Percentiles rank a stretch among this genome's conserved stretches.
phyloP scores from a whole-genome alignment of 805 yeast species.

The Kodamaea neixiangensis region DNA sequence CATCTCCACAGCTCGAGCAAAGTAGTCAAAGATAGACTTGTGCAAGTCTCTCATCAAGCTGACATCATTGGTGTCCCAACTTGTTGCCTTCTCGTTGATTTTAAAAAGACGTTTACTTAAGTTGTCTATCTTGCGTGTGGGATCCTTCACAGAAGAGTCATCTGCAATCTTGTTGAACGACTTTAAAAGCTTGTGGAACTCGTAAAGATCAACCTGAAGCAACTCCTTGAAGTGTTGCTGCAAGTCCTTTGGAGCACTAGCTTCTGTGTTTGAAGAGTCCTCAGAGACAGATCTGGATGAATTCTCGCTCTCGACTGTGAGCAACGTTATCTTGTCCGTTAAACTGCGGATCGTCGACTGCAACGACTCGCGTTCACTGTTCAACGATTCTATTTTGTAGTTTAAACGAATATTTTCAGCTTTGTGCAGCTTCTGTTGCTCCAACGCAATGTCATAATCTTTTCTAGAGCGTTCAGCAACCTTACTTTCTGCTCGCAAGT shows the following conservation, averaged over 20 bases:
- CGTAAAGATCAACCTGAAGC: slow-evolving; percentile 42
- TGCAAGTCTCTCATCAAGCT: slow-evolving; percentile 33
- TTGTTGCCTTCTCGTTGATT: slow-evolving; percentile 14
- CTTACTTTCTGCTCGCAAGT: slow-evolving; percentile 16
- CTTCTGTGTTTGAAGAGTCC: slow-evolving; percentile 13
- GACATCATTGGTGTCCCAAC: slow-evolving; percentile 23
- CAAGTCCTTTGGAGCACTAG: slow-evolving; percentile 15
- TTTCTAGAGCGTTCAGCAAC: slow-evolving; percentile 1
- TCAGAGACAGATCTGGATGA: slow-evolving; percentile 14
- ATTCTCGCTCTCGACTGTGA: neutral
- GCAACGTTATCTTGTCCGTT: slow-evolving; percentile 36
- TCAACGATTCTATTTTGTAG: slow-evolving; percentile 6
- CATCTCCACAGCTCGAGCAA: slow-evolving; percentile 60
- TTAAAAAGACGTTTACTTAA: slow-evolving; percentile 30
- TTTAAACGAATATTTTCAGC: slow-evolving; percentile 7
- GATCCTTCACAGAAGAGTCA: slow-evolving; percentile 58
- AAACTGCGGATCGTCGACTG: slow-evolving; percentile 38
- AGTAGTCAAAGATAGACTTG: slow-evolving; percentile 53
- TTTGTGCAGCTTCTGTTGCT: slow-evolving; percentile 1
- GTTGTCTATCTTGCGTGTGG: slow-evolving; percentile 50
- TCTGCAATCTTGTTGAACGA: slow-evolving; percentile 59
- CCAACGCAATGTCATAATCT: slow-evolving; percentile 2
- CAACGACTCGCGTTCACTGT: slow-evolving; percentile 20
- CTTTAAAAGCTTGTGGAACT: slow-evolving; percentile 50
- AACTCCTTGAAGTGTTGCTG: slow-evolving; percentile 47